Percentiles rank a stretch among this genome's conserved stretches.
phyloP scores from a whole-genome alignment of 2,329 filamentous ascomycete genomes.

The Penicillium sp. region DNA sequence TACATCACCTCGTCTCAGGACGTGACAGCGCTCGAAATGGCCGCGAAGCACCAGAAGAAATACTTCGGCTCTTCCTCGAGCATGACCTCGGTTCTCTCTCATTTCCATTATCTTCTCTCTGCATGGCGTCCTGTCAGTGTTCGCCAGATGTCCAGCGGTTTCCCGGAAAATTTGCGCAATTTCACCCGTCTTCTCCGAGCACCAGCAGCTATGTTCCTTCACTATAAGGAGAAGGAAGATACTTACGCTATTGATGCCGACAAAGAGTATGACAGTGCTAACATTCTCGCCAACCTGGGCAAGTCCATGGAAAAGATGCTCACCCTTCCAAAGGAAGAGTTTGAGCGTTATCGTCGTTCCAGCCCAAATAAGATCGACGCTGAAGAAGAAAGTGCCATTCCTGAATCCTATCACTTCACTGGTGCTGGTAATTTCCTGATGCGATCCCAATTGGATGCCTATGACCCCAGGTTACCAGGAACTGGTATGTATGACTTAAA shows the following conservation, averaged over 20 bases:
- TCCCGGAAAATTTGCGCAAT: slow-evolving; percentile 60
- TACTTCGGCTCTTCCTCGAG: slow-evolving; percentile 96
- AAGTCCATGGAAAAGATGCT: slow-evolving; percentile 97
- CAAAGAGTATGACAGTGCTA: slow-evolving; percentile 84
- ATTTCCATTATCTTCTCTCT: slow-evolving; percentile 92
- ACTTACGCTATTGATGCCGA: slow-evolving; percentile 94
- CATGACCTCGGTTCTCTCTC: slow-evolving; percentile 83
- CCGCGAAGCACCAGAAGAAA: slow-evolving; percentile 67
- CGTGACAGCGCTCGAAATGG: slow-evolving; percentile 66
- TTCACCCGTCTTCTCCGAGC: slow-evolving; percentile 74
- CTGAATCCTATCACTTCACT: slow-evolving; percentile 85
- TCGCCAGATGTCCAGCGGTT: slow-evolving; percentile 65
- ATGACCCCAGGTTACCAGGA: slow-evolving; percentile 82
- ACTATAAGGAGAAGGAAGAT: slow-evolving; percentile 78
- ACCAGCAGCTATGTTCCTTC: slow-evolving; percentile 78
- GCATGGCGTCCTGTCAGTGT: slow-evolving; percentile 74
- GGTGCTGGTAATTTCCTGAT: slow-evolving; percentile 85
- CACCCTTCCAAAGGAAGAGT: slow-evolving; percentile 78
- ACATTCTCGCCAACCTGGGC: slow-evolving; percentile 85
- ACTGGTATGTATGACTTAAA: slow-evolving; percentile 96
- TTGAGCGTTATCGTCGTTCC: slow-evolving; percentile 75
- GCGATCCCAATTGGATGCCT: slow-evolving; percentile 90
- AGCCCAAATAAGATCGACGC: slow-evolving; percentile 65
- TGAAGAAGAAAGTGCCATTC: slow-evolving; percentile 69
- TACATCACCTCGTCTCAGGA: slow-evolving; percentile 95